Conservation (phyloP, 2,329 filamentous ascomycete genomes). For the Fusarium continuum region DNA sequence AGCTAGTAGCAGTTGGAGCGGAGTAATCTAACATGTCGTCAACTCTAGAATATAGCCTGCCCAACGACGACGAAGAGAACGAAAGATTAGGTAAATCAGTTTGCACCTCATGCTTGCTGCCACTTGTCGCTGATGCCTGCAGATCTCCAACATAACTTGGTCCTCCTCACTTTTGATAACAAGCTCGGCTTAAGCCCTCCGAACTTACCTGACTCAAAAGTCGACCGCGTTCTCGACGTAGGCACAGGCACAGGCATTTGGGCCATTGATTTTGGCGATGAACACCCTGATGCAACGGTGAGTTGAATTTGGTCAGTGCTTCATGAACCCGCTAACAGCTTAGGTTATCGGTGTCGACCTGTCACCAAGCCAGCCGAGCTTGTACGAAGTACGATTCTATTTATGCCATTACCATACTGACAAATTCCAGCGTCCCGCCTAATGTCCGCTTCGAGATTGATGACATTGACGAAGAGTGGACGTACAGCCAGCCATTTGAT, state of each 20-base stretch:
- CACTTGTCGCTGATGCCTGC: accelerated
- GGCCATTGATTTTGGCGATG: constrained; percentile 19
- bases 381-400: not conserved
- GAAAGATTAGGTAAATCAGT: constrained; percentile 4
- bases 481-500: constrained; percentile 7
- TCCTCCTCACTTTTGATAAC: constrained; percentile 9
- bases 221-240: constrained; percentile 15
- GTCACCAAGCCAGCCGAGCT: constrained; percentile 9
- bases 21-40: not conserved
- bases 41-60: constrained; percentile 13
- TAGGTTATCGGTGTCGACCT: constrained; percentile 20
- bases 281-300: constrained; percentile 5
- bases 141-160: constrained; percentile 21
- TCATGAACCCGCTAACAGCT: not conserved
- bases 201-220: not conserved
- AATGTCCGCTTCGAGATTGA: constrained; percentile 19
- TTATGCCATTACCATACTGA: not conserved
- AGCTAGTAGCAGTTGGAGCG: not conserved
- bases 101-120: accelerated
- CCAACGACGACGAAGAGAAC: constrained; percentile 12
- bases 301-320: not conserved
- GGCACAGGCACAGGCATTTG: constrained; percentile 20
- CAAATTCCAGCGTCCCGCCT: not conserved
- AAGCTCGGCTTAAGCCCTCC: constrained; percentile 20
- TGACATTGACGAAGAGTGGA: constrained; percentile 23